Percentiles rank a stretch among this genome's conserved stretches.
Evolutionary conservation across 768 basidiomycete species (phyloP).

Genomic region (Russula earlei): DNA sequence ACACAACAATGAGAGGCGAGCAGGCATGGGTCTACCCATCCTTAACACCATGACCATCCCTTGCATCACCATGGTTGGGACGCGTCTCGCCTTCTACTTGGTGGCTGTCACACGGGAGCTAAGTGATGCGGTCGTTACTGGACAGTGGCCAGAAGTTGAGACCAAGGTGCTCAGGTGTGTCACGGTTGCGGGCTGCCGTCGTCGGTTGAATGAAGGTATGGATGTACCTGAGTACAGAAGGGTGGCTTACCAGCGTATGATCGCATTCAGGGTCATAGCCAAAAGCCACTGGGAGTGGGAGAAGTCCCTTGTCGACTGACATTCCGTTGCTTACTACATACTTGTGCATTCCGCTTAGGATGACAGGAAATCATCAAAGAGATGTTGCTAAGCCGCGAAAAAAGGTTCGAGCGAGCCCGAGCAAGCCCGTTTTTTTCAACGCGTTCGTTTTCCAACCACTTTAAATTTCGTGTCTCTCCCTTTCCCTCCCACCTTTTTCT

Average conservation of each 20-base stretch:
- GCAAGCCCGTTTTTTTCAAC: too few species aligned
- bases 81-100: neutral
- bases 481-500: too few species aligned
- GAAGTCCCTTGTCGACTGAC: too few species aligned
- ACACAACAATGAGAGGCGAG: neutral
- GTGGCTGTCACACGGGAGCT: neutral
- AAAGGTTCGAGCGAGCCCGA: too few species aligned
- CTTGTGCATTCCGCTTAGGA: too few species aligned
- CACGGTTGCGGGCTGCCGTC: neutral
- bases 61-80: neutral
- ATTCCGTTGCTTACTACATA: too few species aligned
- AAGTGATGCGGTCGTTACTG: neutral
- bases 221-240: neutral
- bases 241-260: neutral
- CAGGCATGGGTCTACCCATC: neutral
- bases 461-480: too few species aligned
- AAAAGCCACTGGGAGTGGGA: neutral
- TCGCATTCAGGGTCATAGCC: neutral
- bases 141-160: too few species aligned
- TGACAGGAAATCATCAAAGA: too few species aligned
- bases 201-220: neutral
- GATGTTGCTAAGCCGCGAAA: too few species aligned
- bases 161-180: neutral
- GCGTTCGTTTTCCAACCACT: too few species aligned
- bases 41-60: constrained; percentile 1